Evolutionary conservation across 1,139 yeast genomes (phyloP).

Genomic region (Blastobotrys buckinghamii): DNA sequence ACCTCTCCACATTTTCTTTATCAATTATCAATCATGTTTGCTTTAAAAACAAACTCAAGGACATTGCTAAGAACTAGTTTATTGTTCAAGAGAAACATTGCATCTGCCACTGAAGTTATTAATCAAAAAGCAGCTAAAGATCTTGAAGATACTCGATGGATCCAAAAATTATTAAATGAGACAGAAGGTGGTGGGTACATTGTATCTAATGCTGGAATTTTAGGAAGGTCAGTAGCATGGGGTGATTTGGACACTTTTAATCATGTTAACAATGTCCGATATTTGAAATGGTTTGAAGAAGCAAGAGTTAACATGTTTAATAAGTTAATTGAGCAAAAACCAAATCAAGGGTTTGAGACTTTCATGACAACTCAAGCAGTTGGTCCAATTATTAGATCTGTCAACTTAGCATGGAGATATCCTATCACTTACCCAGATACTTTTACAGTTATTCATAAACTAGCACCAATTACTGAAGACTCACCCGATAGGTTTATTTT

Average conservation of each 20-base stretch:
- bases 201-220: conserved; percentile 25
- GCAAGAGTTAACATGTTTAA: conserved; percentile 31
- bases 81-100: background rate
- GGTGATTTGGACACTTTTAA: conserved; percentile 32
- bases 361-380: conserved; percentile 27
- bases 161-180: conserved; percentile 22
- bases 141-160: conserved; percentile 20
- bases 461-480: conserved; percentile 19
- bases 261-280: conserved; percentile 33
- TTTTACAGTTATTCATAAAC: conserved; percentile 30
- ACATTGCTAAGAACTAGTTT: background rate
- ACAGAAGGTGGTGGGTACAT: conserved; percentile 30
- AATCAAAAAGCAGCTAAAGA: conserved; percentile 1
- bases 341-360: conserved; percentile 18
- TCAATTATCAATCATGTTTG: too few relatives aligned
- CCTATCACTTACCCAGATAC: conserved; percentile 32
- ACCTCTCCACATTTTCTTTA: too few relatives aligned
- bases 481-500: conserved; percentile 29
- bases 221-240: conserved; percentile 28
- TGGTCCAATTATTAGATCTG: conserved; percentile 33
- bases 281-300: conserved; percentile 34
- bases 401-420: conserved; percentile 32
- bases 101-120: background rate
- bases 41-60: too few relatives aligned
- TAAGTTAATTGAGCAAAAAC: conserved; percentile 13